These are phyloP conservation scores for Lactifluus subvellereus DNA, from an alignment of 768 basidiomycete genomes.

Conservation along the genomic window DNA sequence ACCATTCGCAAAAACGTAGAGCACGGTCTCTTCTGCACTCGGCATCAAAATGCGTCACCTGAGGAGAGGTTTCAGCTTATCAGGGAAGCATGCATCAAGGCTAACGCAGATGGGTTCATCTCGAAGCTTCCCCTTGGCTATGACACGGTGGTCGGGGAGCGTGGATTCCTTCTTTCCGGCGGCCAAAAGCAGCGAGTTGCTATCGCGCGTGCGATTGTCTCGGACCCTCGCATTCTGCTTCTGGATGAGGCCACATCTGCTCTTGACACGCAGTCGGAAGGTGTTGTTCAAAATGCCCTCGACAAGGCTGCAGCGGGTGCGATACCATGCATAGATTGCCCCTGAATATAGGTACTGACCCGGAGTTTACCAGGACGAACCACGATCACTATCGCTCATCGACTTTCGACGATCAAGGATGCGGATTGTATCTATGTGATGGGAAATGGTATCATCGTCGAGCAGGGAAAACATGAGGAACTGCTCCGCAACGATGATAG, in stretches of 20 bases:
- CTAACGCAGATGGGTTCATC: constrained; percentile 49
- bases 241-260: constrained; percentile 48
- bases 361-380: constrained; percentile 26
- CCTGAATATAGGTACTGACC: neutral
- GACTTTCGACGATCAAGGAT: constrained; percentile 37
- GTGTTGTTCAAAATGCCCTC: constrained; percentile 48
- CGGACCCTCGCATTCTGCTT: constrained; percentile 43
- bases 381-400: constrained; percentile 33
- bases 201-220: constrained; percentile 45
- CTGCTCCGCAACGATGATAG: constrained; percentile 43
- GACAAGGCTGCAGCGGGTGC: constrained; percentile 40
- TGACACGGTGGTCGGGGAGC: constrained; percentile 46
- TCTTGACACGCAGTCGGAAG: constrained; percentile 46
- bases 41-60: constrained; percentile 35
- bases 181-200: constrained; percentile 52
- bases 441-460: constrained; percentile 40
- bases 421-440: constrained; percentile 40
- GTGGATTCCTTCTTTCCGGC: constrained; percentile 44
- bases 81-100: constrained; percentile 44
- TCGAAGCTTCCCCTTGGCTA: constrained; percentile 44
- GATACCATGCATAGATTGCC: neutral
- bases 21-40: constrained; percentile 44
- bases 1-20: constrained; percentile 44
- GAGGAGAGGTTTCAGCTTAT: constrained; percentile 42
- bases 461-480: constrained; percentile 39